Percentiles rank a stretch among this genome's conserved stretches.
Conservation (phyloP, 2,329 filamentous ascomycete genomes). For the Colletotrichum sp. region DNA sequence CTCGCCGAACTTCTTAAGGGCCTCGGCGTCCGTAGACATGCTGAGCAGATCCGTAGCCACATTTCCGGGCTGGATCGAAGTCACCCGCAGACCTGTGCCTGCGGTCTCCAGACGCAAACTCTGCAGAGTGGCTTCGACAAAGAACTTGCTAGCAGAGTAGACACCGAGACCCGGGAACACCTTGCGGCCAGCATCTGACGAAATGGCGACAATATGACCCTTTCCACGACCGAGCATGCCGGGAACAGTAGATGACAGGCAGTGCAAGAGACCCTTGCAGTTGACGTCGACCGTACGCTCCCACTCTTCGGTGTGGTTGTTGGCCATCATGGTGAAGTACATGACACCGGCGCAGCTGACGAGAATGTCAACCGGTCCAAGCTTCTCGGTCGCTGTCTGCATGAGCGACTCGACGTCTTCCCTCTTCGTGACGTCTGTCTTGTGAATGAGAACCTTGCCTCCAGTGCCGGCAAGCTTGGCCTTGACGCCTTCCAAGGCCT, state of each 20-base stretch:
- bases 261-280: conserved; percentile 82
- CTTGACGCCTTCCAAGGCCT: conserved; percentile 73
- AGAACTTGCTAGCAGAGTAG: conserved; percentile 85
- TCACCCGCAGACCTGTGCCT: conserved; percentile 74
- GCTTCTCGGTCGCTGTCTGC: conserved; percentile 58
- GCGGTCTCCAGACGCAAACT: conserved; percentile 77
- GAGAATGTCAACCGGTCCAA: conserved; percentile 80
- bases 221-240: conserved; percentile 71
- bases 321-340: conserved; percentile 90
- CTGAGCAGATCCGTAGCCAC: conserved; percentile 74
- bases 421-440: conserved; percentile 75
- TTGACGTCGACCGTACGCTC: conserved; percentile 84
- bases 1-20: conserved; percentile 79
- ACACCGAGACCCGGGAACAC: conserved; percentile 83
- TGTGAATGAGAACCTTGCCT: conserved; percentile 70
- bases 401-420: conserved; percentile 72
- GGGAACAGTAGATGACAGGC: conserved; percentile 72
- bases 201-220: conserved; percentile 82
- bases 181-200: conserved; percentile 81
- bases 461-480: conserved; percentile 57
- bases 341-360: conserved; percentile 83
- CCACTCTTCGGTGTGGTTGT: conserved; percentile 76
- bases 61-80: conserved; percentile 79
- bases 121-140: conserved; percentile 83
- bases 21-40: conserved; percentile 79